Percentiles rank a stretch among this genome's conserved stretches.
Conservation (phyloP, 192 early-diverging fungal genomes). For the Coemansia sp. region DNA sequence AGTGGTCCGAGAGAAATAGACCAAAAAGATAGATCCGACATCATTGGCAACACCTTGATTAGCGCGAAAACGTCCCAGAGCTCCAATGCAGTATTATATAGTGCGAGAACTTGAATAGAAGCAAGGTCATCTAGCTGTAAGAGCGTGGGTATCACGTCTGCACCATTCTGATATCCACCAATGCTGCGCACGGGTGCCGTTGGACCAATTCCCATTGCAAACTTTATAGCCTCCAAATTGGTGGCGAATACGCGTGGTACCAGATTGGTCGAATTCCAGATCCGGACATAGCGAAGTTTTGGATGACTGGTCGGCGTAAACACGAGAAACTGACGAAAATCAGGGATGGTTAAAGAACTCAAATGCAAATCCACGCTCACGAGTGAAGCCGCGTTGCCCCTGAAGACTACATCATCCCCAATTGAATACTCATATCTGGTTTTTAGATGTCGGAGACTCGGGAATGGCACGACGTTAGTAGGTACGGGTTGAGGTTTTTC, state of each 20-base stretch:
- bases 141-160: not conserved
- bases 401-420: not conserved
- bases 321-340: not conserved
- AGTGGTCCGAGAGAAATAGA: not conserved
- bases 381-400: not conserved
- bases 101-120: not conserved
- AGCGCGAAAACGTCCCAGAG: not conserved
- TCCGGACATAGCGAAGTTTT: not conserved
- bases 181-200: not conserved
- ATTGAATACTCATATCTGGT: not conserved
- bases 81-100: not conserved
- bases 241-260: not conserved
- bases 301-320: constrained; percentile 2
- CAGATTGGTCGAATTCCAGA: too few species aligned
- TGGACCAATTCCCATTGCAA: not conserved
- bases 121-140: not conserved
- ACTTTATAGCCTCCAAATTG: not conserved
- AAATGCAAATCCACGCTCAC: not conserved
- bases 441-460: not conserved
- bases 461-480: not conserved
- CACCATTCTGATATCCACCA: not conserved
- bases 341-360: not conserved
- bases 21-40: not conserved
- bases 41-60: not conserved
- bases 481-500: too few species aligned